Base-by-base conservation (phyloP, 2,329 filamentous ascomycete genomes). In the Chaetomium globosum region DNA sequence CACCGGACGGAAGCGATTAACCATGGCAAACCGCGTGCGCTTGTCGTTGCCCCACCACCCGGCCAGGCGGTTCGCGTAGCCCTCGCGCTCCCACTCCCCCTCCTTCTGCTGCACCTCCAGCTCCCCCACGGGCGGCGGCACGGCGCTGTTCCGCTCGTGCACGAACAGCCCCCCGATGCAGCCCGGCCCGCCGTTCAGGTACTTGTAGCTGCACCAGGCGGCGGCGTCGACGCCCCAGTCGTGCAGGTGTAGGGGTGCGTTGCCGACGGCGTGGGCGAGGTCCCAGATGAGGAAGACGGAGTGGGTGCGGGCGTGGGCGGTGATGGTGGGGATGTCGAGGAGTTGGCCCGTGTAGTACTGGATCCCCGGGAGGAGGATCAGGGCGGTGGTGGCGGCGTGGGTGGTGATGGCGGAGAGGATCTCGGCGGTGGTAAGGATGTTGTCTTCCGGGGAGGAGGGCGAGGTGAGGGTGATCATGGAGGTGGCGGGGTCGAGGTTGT, bases 11-110 rank as follows among this genome's bases (percentile, higher is more conserved):
- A 93, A 93, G 75, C 82, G 74, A 58, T 89, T 92, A n/a, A 86
- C 84, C 91, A 93, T 93, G n/a, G 80, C 79, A 75, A 94, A 93
- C 2, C 91, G 81, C 33, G 82, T 86, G 52, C 76, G 75, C 72
- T 90, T 91, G 75, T 89, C 86, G 65, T 87, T 89, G 31, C 90
- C 90, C 90, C 90, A 94, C 91, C 91, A 94, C 12, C 91, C 91
- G n/a, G 86, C 83, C 10, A 93, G 77, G 13, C 90, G 82, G 54
- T 86, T 86, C 5, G 71, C 69, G 69, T 80, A 81, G 5, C 74
- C 76, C 33, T 74, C 74, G 68, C 77, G 74, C 48, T 76, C 73
- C 48, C 71, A 70, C n/a, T 74, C 71, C 7, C 74, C 76, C 36
- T 74, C 74, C 68, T 76, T 75, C 48, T 76, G 73, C 49, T 71